phyloP scores from a whole-genome alignment of 2,329 filamentous ascomycete species.

The Huntiella decipiens region DNA sequence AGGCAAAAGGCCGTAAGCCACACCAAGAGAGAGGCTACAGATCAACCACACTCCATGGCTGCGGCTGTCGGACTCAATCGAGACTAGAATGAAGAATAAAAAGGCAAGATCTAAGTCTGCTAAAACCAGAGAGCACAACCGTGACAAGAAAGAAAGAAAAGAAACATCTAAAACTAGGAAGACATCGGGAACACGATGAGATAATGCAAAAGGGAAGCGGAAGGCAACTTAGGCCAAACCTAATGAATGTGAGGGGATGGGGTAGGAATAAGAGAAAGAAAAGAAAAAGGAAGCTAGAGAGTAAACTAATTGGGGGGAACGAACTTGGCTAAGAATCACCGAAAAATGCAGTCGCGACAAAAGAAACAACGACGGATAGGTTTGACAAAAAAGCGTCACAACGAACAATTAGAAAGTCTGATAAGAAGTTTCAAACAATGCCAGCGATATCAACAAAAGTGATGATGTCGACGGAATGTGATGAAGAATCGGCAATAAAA shows the following conservation, averaged over 20 bases:
- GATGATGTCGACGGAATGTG: not conserved
- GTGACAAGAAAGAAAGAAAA: constrained; percentile 6
- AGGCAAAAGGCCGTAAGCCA: too few relatives aligned
- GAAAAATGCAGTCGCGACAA: constrained; percentile 1
- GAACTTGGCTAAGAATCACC: constrained; percentile 8
- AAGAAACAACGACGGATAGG: not conserved
- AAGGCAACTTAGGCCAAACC: too few relatives aligned
- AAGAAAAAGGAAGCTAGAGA: not conserved
- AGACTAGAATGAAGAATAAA: too few relatives aligned
- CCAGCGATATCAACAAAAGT: not conserved
- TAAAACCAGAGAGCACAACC: constrained; percentile 2
- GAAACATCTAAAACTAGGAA: not conserved
- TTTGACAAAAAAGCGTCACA: not conserved
- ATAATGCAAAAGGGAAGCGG: not conserved
- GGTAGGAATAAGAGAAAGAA: not conserved
- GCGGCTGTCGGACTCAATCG: too few relatives aligned
- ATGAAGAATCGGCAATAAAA: not conserved
- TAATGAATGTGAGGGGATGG: not conserved
- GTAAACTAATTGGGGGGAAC: constrained; percentile 5
- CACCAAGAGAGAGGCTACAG: too few relatives aligned
- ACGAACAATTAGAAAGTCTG: not conserved
- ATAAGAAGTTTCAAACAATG: not conserved
- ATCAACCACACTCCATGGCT: too few relatives aligned
- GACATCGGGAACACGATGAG: constrained; percentile 1
- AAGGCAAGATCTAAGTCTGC: not conserved